A percentile compares a stretch with the other conserved stretches of the same genome.
Conservation (phyloP, 805 yeast genomes). For the Wickerhamiella lipophila region DNA sequence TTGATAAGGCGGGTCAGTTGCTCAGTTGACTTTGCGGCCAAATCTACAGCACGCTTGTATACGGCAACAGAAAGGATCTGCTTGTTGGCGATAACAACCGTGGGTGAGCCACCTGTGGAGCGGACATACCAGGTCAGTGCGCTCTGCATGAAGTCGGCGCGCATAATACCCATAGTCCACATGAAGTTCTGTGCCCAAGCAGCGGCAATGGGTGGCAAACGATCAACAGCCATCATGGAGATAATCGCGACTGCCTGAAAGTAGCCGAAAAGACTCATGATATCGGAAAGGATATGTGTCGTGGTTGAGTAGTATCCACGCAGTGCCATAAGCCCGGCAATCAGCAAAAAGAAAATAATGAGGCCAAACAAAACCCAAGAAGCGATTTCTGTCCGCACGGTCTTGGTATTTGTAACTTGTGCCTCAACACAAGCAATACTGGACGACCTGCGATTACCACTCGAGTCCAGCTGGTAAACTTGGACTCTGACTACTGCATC, state of each 20-base stretch:
- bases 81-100: conserved; percentile 55
- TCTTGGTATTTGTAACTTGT: conserved; percentile 69
- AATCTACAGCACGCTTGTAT: conserved; percentile 32
- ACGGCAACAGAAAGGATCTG: conserved; percentile 68
- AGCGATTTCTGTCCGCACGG: conserved; percentile 85
- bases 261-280: conserved; percentile 81
- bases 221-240: conserved; percentile 87
- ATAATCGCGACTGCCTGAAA: conserved; percentile 88
- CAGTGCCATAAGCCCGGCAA: conserved; percentile 77
- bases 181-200: conserved; percentile 96
- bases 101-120: conserved; percentile 78
- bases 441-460: conserved; percentile 21
- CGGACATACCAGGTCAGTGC: conserved; percentile 24
- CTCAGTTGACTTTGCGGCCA: conserved; percentile 11
- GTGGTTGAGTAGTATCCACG: conserved; percentile 80
- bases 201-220: conserved; percentile 92
- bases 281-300: conserved; percentile 93
- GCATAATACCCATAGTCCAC: conserved; percentile 91
- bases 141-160: conserved; percentile 57
- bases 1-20: background rate
- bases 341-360: conserved; percentile 72
- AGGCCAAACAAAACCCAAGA: conserved; percentile 91
- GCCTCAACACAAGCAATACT: conserved; percentile 91
- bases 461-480: conserved; percentile 41
- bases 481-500: conserved; percentile 81